These are phyloP conservation scores for Eremothecium cymbalariae DNA, from an alignment of 1,139 yeast genomes.

Conservation along the genomic window DNA sequence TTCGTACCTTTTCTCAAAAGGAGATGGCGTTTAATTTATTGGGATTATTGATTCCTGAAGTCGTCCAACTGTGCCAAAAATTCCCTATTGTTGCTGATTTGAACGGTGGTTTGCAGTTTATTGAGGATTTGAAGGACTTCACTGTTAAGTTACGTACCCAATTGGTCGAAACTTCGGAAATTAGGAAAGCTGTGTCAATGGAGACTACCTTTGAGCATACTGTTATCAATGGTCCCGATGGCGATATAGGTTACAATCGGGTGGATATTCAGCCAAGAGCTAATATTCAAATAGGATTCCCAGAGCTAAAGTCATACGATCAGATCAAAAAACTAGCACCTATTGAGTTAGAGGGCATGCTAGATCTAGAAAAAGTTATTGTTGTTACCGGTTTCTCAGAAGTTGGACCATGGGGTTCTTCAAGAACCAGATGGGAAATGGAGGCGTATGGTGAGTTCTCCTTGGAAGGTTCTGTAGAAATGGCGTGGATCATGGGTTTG, in stretches of 20 bases:
- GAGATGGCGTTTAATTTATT: slow-evolving; percentile 98
- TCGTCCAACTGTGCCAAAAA: slow-evolving; percentile 81
- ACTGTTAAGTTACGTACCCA: slow-evolving; percentile 76
- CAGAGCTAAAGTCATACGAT: slow-evolving; percentile 67
- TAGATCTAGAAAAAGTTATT: slow-evolving; percentile 83
- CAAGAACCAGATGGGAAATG: slow-evolving; percentile 99
- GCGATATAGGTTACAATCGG: slow-evolving; percentile 76
- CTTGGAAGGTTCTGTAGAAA: slow-evolving; percentile 96
- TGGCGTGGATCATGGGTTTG: slow-evolving; percentile 99
- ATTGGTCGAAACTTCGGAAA: slow-evolving; percentile 76
- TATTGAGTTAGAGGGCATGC: slow-evolving; percentile 78
- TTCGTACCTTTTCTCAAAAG: slow-evolving; percentile 94
- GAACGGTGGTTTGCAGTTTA: slow-evolving; percentile 95
- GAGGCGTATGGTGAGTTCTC: slow-evolving; percentile 93
- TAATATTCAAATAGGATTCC: slow-evolving; percentile 90
- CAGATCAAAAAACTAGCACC: slow-evolving; percentile 60
- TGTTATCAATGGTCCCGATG: slow-evolving; percentile 81
- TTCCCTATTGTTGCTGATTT: slow-evolving; percentile 95
- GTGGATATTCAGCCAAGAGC: slow-evolving; percentile 71
- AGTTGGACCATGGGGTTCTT: slow-evolving; percentile 99
- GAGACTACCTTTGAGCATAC: slow-evolving; percentile 91
- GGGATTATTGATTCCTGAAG: slow-evolving; percentile 84
- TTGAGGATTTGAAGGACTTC: slow-evolving; percentile 84
- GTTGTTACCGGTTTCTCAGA: slow-evolving; percentile 97
- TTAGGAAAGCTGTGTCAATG: slow-evolving; percentile 90